A percentile compares a stretch with the other conserved stretches of the same genome.
phyloP scores from a whole-genome alignment of 164 flowering plant species.

The Kalanchoe fedtschenkoi region DNA sequence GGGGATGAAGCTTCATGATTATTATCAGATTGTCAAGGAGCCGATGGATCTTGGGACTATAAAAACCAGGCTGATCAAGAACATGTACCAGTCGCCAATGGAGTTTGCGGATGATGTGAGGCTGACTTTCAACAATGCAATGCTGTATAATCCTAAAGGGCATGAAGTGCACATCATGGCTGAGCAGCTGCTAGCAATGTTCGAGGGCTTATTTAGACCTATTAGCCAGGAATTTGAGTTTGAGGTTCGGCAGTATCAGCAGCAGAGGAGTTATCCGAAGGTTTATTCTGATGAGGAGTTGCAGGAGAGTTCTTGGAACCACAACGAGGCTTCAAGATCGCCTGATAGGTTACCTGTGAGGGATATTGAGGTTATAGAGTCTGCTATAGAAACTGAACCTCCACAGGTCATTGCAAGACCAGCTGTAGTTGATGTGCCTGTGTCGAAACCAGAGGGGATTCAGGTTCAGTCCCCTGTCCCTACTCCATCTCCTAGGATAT shows the following conservation, averaged over 20 bases:
- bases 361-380: constrained; percentile 11
- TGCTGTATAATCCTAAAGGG: constrained; percentile 66
- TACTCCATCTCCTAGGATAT: constrained; percentile 17
- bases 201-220: constrained; percentile 25
- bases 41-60: constrained; percentile 96
- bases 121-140: constrained; percentile 67
- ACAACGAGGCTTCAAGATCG: background rate
- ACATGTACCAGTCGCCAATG: constrained; percentile 31
- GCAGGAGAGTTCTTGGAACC: constrained; percentile 23
- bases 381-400: background rate
- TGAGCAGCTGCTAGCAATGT: constrained; percentile 20
- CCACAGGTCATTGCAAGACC: background rate
- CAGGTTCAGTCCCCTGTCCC: constrained; percentile 14
- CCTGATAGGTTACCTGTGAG: constrained; percentile 1
- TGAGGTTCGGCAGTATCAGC: background rate
- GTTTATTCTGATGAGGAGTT: constrained; percentile 9
- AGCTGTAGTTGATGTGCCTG: background rate
- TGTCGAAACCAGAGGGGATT: background rate
- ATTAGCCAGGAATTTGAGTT: constrained; percentile 11
- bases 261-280: background rate
- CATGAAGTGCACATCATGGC: constrained; percentile 57
- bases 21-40: constrained; percentile 42
- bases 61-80: constrained; percentile 37
- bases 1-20: constrained; percentile 67
- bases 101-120: constrained; percentile 72